Evolutionary conservation across 2,329 filamentous ascomycete species (phyloP).

Genomic region (Colletotrichum australisinense): DNA sequence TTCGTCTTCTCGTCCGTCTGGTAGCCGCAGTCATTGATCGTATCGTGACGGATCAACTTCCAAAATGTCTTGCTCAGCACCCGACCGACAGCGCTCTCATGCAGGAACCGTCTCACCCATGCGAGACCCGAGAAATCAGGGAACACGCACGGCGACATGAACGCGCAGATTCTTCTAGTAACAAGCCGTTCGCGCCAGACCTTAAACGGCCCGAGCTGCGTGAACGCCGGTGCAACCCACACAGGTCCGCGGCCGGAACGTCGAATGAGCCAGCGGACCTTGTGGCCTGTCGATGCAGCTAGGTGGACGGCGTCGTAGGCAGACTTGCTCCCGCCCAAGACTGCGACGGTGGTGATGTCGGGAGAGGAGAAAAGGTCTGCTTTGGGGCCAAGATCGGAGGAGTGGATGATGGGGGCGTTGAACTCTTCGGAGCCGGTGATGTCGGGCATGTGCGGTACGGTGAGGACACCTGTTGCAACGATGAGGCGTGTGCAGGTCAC

Average conservation of each 20-base stretch:
- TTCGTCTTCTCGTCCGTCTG: slow-evolving; percentile 54
- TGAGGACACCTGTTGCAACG: slow-evolving; percentile 71
- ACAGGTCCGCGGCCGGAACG: slow-evolving; percentile 66
- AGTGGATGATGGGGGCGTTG: slow-evolving; percentile 66
- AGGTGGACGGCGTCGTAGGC: slow-evolving; percentile 73
- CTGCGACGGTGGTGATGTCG: slow-evolving; percentile 52
- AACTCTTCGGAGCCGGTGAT: slow-evolving; percentile 64
- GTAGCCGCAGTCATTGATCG: slow-evolving; percentile 39
- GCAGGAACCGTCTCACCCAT: slow-evolving; percentile 39
- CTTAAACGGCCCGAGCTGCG: slow-evolving; percentile 62
- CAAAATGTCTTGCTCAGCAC: slow-evolving; percentile 62
- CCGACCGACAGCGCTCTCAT: slow-evolving; percentile 36
- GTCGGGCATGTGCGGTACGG: slow-evolving; percentile 64
- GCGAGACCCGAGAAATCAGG: slow-evolving; percentile 40
- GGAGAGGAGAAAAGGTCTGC: slow-evolving; percentile 46
- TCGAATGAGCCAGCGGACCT: slow-evolving; percentile 69
- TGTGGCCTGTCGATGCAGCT: slow-evolving; percentile 62
- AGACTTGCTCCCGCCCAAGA: slow-evolving; percentile 72
- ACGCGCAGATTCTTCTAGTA: slow-evolving; percentile 57
- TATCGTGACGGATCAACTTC: slow-evolving; percentile 52
- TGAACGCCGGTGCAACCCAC: slow-evolving; percentile 60
- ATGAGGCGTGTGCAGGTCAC: slow-evolving; percentile 62
- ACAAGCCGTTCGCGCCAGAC: slow-evolving; percentile 62
- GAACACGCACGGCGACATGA: slow-evolving; percentile 48
- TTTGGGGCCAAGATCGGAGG: slow-evolving; percentile 58